Percentiles rank a stretch among this genome's conserved stretches.
Conservation (phyloP, 306 rosid species). For the Sindora glabra region DNA sequence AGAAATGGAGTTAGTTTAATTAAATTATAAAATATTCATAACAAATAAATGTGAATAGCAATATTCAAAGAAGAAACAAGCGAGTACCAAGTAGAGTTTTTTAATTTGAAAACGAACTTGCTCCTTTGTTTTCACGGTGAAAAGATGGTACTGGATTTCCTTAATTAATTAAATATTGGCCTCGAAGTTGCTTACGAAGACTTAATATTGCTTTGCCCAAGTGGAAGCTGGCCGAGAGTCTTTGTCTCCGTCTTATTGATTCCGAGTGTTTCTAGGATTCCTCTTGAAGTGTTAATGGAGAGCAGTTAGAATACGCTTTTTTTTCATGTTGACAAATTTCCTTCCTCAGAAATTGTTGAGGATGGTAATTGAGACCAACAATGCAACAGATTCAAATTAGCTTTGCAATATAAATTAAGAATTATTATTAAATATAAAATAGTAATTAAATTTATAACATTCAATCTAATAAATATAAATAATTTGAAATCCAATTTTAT, state of each 20-base stretch:
- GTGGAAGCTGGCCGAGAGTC: constrained; percentile 11
- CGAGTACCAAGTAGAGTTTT: not conserved
- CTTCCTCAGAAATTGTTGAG: constrained; percentile 10
- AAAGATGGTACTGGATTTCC: not conserved
- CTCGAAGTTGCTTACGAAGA: not conserved
- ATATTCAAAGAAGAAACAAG: too few relatives aligned
- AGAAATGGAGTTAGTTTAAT: too few relatives aligned
- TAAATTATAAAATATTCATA: too few relatives aligned
- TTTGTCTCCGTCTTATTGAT: not conserved
- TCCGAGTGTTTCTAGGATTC: constrained; percentile 6
- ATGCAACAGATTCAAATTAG: not conserved
- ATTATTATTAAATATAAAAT: too few relatives aligned
- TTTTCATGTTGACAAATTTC: constrained; percentile 24
- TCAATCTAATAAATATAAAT: too few relatives aligned
- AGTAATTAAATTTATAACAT: too few relatives aligned
- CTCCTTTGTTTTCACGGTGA: not conserved
- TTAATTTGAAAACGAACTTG: not conserved
- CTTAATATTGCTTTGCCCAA: not conserved
- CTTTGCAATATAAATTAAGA: too few relatives aligned
- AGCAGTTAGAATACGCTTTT: not conserved
- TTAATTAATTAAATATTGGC: not conserved
- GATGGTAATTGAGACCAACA: constrained; percentile 16
- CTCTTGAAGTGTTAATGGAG: not conserved
- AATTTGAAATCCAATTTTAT: too few relatives aligned
- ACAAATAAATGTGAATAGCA: too few relatives aligned